These are phyloP conservation scores for Aspergillus phoenicis DNA, from an alignment of 2,329 filamentous ascomycete genomes.

Conservation along the genomic window DNA sequence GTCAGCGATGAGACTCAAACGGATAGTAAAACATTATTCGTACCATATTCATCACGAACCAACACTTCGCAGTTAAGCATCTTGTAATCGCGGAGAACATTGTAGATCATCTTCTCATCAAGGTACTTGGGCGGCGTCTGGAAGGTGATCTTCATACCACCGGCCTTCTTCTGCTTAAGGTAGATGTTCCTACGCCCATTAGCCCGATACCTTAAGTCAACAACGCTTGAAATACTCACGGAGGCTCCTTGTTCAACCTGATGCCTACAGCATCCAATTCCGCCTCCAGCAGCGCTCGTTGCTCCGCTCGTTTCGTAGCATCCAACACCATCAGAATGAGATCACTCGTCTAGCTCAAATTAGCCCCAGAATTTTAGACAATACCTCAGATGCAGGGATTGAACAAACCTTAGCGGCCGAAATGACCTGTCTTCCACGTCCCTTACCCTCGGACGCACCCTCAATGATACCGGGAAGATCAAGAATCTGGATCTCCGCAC, in stretches of 20 bases:
- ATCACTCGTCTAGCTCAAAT: slow-evolving; percentile 71
- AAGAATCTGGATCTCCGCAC: slow-evolving; percentile 95
- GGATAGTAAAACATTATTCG: slow-evolving; percentile 16
- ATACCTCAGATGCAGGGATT: neutral
- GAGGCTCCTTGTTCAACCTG: slow-evolving; percentile 84
- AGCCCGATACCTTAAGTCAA: neutral
- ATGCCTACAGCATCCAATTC: slow-evolving; percentile 96
- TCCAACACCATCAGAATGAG: slow-evolving; percentile 96
- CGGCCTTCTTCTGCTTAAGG: slow-evolving; percentile 90
- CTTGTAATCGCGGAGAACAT: slow-evolving; percentile 97
- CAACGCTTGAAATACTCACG: slow-evolving; percentile 56
- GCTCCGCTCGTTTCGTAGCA: slow-evolving; percentile 94
- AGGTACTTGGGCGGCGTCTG: slow-evolving; percentile 82
- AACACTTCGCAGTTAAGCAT: slow-evolving; percentile 97
- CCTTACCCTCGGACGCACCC: slow-evolving; percentile 92
- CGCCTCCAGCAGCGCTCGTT: slow-evolving; percentile 83
- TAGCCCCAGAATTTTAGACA: neutral
- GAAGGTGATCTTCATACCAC: slow-evolving; percentile 99
- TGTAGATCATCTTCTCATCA: slow-evolving; percentile 97
- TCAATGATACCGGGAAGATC: slow-evolving; percentile 99
- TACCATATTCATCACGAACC: slow-evolving; percentile 84
- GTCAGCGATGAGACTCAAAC: slow-evolving; percentile 8
- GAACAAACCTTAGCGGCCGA: slow-evolving; percentile 76
- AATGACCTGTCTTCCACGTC: slow-evolving; percentile 92
- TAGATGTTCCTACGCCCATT: slow-evolving; percentile 79